Conservation (phyloP, 768 basidiomycete genomes). For the Coprinopsis marcescibilis region DNA sequence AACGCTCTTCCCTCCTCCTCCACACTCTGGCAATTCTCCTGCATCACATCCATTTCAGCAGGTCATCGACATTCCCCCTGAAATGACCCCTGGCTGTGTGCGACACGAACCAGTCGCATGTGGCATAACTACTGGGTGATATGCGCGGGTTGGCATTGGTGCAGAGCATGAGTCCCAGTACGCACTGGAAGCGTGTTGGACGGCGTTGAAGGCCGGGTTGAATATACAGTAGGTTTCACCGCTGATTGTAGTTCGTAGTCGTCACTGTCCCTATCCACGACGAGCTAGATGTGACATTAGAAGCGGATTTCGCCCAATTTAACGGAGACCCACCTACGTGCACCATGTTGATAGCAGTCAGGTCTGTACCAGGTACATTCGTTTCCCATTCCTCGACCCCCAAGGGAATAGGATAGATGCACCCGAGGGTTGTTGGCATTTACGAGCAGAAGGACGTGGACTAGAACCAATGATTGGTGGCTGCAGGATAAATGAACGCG, state of each 20-base stretch:
- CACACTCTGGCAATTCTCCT: conserved; percentile 79
- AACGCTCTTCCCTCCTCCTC: conserved; percentile 89
- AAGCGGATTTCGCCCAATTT: too few relatives aligned
- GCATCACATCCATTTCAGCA: conserved; percentile 75
- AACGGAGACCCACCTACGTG: conserved; percentile 52
- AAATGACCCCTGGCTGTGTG: conserved; percentile 95
- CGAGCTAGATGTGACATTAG: conserved; percentile 21
- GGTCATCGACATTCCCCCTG: conserved; percentile 63
- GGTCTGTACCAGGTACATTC: conserved; percentile 68
- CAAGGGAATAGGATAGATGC: conserved; percentile 30
- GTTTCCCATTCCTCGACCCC: conserved; percentile 91
- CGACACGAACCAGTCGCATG: conserved; percentile 87
- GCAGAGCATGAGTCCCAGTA: conserved; percentile 44
- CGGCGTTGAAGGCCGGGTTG: conserved; percentile 43
- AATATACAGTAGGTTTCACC: conserved; percentile 26
- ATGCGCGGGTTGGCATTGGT: conserved; percentile 72
- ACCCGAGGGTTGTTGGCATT: background rate
- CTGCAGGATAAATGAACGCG: background rate
- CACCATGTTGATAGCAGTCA: conserved; percentile 56
- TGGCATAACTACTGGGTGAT: conserved; percentile 97
- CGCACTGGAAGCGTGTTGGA: conserved; percentile 6
- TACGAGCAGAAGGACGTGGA: background rate
- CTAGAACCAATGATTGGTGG: background rate
- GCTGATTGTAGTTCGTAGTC: conserved; percentile 27
- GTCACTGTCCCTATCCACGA: conserved; percentile 20